These are phyloP conservation scores for Entelexis sorbosivorans DNA, from an alignment of 1,139 yeast genomes.

Conservation along the genomic window DNA sequence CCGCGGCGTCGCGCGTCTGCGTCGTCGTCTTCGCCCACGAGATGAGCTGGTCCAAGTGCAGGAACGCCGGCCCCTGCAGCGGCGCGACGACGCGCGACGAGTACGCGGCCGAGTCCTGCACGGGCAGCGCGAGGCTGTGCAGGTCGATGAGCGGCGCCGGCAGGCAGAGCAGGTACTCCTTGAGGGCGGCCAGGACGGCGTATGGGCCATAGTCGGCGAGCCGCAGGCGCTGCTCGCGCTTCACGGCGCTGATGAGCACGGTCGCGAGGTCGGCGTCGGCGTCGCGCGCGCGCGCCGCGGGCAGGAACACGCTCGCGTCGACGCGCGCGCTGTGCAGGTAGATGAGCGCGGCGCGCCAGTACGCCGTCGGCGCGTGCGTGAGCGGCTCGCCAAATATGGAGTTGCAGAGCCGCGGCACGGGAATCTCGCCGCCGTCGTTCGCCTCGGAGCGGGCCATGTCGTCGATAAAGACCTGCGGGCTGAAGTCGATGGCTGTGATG, in stretches of 20 bases:
- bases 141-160: conserved; percentile 32
- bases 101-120: conserved; percentile 27
- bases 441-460: conserved; percentile 31
- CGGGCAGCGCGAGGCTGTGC: conserved; percentile 26
- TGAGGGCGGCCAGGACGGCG: conserved; percentile 31
- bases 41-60: conserved; percentile 14
- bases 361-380: conserved; percentile 4
- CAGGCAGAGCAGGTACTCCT: conserved; percentile 30
- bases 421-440: conserved; percentile 12
- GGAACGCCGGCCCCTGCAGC: conserved; percentile 12
- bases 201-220: conserved; percentile 33
- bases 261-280: conserved; percentile 21
- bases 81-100: conserved; percentile 21
- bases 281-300: conserved; percentile 1
- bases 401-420: conserved; percentile 30
- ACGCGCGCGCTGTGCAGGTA: conserved; percentile 5
- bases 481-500: conserved; percentile 63
- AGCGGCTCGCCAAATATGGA: conserved; percentile 18
- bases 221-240: conserved; percentile 33
- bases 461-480: conserved; percentile 57
- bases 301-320: conserved; percentile 4
- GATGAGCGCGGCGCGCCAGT: conserved; percentile 19
- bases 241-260: conserved; percentile 31
- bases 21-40: conserved; percentile 1
- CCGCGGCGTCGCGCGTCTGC: not conserved